Percentiles rank a stretch among this genome's conserved stretches.
These are phyloP conservation scores for Microthyrium microscopicum DNA, from an alignment of 2,329 filamentous ascomycete genomes.

Conservation along the genomic window DNA sequence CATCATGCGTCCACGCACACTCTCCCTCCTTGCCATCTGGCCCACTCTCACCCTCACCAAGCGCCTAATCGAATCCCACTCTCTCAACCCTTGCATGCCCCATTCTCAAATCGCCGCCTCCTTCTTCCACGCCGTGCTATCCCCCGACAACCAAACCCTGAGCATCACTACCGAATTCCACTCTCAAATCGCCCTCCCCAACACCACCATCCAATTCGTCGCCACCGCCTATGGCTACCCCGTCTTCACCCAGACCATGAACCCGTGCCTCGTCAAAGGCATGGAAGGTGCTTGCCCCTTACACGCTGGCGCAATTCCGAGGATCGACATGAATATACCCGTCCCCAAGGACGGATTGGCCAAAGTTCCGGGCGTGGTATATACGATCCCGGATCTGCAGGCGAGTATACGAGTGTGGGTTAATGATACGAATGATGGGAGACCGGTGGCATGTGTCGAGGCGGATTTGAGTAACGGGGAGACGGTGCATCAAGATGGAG, in stretches of 20 bases:
- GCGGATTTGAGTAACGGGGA: conserved; percentile 79
- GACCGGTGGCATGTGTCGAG: conserved; percentile 69
- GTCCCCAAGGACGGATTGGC: too few relatives aligned
- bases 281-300: conserved; percentile 76
- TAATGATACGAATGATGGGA: conserved; percentile 47
- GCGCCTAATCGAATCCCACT: conserved; percentile 63
- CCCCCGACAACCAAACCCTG: conserved; percentile 55
- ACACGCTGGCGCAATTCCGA: conserved; percentile 65
- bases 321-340: conserved; percentile 52
- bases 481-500: conserved; percentile 73
- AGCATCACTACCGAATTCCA: conserved; percentile 62
- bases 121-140: conserved; percentile 72
- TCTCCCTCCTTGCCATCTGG: too few relatives aligned
- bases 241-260: conserved; percentile 46
- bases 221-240: conserved; percentile 71
- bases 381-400: too few relatives aligned
- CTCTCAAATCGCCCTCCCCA: conserved; percentile 69
- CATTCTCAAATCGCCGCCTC: conserved; percentile 79
- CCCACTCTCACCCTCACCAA: conserved; percentile 41
- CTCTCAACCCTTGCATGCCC: conserved; percentile 68
- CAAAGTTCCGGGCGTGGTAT: conserved; percentile 48
- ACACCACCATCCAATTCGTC: conserved; percentile 59
- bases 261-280: conserved; percentile 62
- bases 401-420: conserved; percentile 70
- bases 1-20: too few relatives aligned